phyloP scores from a whole-genome alignment of 495 filamentous ascomycete genomes.

The Aspergillus asperescens region DNA sequence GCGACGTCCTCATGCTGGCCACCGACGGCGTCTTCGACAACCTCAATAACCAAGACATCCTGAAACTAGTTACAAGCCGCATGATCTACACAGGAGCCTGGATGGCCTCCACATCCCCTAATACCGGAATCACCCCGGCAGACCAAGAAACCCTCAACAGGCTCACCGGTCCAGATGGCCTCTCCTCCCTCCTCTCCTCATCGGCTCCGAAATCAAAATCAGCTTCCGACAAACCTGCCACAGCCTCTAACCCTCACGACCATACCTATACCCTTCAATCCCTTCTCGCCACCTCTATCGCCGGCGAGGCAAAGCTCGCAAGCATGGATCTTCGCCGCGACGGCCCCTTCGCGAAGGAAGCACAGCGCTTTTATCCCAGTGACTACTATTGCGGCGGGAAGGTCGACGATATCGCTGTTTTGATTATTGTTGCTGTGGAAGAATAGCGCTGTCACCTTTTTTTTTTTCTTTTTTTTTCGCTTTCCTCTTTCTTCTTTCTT shows the following conservation, averaged over 20 bases:
- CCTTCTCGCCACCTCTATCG: slow-evolving; percentile 70
- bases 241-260: slow-evolving; percentile 4
- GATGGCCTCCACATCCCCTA: slow-evolving; percentile 41
- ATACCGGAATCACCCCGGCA: slow-evolving; percentile 46
- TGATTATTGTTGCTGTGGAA: slow-evolving; percentile 66
- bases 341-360: slow-evolving; percentile 91
- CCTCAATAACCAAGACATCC: slow-evolving; percentile 79
- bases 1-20: slow-evolving; percentile 85
- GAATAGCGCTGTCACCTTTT: slow-evolving; percentile 8
- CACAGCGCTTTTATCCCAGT: slow-evolving; percentile 76
- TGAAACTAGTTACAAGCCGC: slow-evolving; percentile 66
- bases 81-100: slow-evolving; percentile 74
- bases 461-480: neutral
- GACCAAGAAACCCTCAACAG: slow-evolving; percentile 48
- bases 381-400: slow-evolving; percentile 84
- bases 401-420: slow-evolving; percentile 81
- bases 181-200: slow-evolving; percentile 23
- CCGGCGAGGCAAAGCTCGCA: slow-evolving; percentile 73
- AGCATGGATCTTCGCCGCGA: slow-evolving; percentile 72
- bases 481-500: too few relatives aligned
- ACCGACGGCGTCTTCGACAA: slow-evolving; percentile 98
- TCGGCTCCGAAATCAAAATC: neutral
- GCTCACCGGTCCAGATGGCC: slow-evolving; percentile 46
- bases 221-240: slow-evolving; percentile 1
- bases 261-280: slow-evolving; percentile 55